phyloP scores from a whole-genome alignment of 495 filamentous ascomycete species.

The Sabuloglossum arenarium region DNA sequence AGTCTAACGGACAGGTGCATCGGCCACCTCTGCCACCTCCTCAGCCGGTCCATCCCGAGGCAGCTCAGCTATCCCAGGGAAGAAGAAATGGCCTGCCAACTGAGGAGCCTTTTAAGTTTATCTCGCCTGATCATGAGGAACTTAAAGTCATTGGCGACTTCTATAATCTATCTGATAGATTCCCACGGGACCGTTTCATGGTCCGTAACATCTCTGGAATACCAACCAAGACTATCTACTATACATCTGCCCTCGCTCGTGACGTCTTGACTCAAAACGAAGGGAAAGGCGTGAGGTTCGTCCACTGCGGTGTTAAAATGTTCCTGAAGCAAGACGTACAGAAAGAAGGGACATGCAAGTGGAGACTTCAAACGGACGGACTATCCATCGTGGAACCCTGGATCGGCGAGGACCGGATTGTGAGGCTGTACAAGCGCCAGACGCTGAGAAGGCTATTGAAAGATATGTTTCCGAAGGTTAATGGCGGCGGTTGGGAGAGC shows the following conservation, averaged over 20 bases:
- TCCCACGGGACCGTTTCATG: constrained; percentile 82
- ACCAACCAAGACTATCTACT: constrained; percentile 82
- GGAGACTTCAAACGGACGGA: constrained; percentile 90
- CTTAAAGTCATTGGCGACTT: constrained; percentile 55
- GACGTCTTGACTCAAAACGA: constrained; percentile 71
- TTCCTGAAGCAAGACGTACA: constrained; percentile 95
- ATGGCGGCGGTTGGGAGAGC: constrained; percentile 40
- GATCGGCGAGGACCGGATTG: constrained; percentile 57
- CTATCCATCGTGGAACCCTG: constrained; percentile 73
- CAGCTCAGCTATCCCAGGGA: background rate
- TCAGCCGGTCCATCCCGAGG: background rate
- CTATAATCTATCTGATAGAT: constrained; percentile 60
- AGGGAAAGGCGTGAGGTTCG: constrained; percentile 76
- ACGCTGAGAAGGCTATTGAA: constrained; percentile 63
- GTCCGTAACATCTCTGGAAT: constrained; percentile 74
- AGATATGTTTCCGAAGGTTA: constrained; percentile 88
- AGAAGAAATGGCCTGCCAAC: constrained; percentile 1
- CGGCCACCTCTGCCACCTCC: background rate
- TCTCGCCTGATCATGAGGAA: constrained; percentile 48
- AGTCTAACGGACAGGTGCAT: background rate
- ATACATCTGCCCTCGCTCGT: constrained; percentile 65
- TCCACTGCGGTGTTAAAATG: constrained; percentile 94
- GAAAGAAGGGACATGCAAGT: constrained; percentile 59
- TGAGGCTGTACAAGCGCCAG: constrained; percentile 47
- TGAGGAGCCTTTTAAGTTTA: constrained; percentile 58